phyloP scores from a whole-genome alignment of 2,329 filamentous ascomycete species.

The Tolypocladium paradoxum region DNA sequence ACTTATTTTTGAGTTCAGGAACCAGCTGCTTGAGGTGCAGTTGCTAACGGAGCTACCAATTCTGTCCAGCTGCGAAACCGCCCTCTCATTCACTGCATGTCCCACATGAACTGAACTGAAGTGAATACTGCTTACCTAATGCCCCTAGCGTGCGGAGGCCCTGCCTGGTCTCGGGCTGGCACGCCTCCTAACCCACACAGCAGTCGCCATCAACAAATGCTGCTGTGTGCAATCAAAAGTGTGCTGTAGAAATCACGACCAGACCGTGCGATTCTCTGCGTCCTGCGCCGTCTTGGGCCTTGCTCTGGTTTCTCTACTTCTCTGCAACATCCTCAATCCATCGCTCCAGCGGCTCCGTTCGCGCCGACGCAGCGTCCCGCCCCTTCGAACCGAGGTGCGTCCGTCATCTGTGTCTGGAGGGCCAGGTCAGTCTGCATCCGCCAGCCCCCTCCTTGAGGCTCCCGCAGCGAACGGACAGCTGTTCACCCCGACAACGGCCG shows the following conservation, averaged over 20 bases:
- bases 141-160: slow-evolving; percentile 6
- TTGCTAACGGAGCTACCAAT: too few species aligned
- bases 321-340: not conserved
- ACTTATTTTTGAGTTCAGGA: not conserved
- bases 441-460: not conserved
- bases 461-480: not conserved
- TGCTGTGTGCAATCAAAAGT: slow-evolving; percentile 17
- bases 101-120: not conserved
- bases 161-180: slow-evolving; percentile 6
- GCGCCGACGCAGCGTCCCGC: not conserved
- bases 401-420: not conserved
- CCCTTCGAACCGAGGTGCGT: not conserved
- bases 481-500: not conserved
- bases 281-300: not conserved
- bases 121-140: slow-evolving; percentile 14
- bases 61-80: not conserved
- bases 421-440: not conserved
- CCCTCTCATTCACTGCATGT: not conserved
- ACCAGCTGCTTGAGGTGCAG: not conserved
- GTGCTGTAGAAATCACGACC: not conserved
- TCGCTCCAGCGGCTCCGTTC: not conserved
- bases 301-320: not conserved
- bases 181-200: slow-evolving; percentile 19
- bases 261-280: not conserved
- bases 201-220: slow-evolving; percentile 16